Percentiles rank a stretch among this genome's conserved stretches.
Conservation (phyloP, 208 protist species). For the Spongospora subterranea region DNA sequence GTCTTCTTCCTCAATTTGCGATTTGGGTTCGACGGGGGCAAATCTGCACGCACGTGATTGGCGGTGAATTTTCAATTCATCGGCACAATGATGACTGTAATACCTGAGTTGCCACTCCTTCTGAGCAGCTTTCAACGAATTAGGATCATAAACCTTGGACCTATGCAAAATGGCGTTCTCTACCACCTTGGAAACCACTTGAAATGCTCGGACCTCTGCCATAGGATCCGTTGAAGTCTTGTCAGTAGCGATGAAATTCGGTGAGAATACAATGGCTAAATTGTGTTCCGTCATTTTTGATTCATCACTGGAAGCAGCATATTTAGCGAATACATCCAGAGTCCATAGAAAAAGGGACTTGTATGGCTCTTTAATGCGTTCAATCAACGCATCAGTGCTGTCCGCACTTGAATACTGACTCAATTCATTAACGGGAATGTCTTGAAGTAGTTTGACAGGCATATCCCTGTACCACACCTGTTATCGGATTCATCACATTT, state of each 20-base stretch:
- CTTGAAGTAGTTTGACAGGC: constrained; percentile 29
- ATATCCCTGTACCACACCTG: constrained; percentile 32
- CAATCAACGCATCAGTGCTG: neutral
- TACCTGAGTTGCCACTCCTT: constrained; percentile 54
- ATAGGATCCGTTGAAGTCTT: neutral
- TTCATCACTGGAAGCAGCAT: neutral
- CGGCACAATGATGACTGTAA: neutral
- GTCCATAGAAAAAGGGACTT: constrained; percentile 36
- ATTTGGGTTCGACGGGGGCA: neutral
- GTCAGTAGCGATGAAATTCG: constrained; percentile 23
- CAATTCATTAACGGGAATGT: constrained; percentile 8
- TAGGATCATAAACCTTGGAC: neutral
- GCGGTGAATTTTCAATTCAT: neutral
- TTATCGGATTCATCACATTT: neutral
- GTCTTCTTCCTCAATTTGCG: neutral
- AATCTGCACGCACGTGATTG: neutral
- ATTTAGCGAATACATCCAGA: constrained; percentile 36
- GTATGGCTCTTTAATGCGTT: constrained; percentile 5
- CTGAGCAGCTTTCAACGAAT: neutral
- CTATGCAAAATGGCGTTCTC: constrained; percentile 46
- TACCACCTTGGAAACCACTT: neutral
- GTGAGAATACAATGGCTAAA: constrained; percentile 47
- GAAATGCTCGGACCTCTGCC: constrained; percentile 19
- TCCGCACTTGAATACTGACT: neutral
- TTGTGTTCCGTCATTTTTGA: constrained; percentile 42